Evolutionary conservation across 2,329 filamentous ascomycete genomes (phyloP).

Genomic region (Graphiopsis chlorocephala): DNA sequence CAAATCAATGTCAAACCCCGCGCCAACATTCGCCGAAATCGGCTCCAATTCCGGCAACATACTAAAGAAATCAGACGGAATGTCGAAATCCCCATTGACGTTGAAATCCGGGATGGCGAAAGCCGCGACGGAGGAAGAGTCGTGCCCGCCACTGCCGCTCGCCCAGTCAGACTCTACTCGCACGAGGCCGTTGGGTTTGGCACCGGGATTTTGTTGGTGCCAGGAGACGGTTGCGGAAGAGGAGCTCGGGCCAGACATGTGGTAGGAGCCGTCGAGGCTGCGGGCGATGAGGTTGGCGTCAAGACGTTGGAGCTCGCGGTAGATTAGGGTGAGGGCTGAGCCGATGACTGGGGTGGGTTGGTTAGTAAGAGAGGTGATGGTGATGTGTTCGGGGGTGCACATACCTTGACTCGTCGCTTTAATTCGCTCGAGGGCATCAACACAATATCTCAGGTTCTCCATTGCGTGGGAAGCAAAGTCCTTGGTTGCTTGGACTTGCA

Average conservation of each 20-base stretch:
- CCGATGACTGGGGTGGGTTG: neutral
- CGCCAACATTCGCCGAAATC: slow-evolving; percentile 6
- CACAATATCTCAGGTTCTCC: slow-evolving; percentile 6
- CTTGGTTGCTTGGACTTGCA: slow-evolving; percentile 9
- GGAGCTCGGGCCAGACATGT: neutral
- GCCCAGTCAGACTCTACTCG: neutral
- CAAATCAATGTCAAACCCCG: slow-evolving; percentile 9
- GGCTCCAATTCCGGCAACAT: slow-evolving; percentile 12
- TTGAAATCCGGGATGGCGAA: slow-evolving; percentile 8
- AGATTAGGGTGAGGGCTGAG: slow-evolving; percentile 8
- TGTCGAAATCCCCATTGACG: neutral
- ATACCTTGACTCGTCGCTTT: slow-evolving; percentile 8
- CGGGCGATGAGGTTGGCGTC: slow-evolving; percentile 5
- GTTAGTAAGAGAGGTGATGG: neutral
- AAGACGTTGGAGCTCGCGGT: slow-evolving; percentile 4
- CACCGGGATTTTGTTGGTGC: neutral
- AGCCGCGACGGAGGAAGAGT: neutral
- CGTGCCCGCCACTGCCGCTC: neutral
- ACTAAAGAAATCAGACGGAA: slow-evolving; percentile 8
- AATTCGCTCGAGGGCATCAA: neutral
- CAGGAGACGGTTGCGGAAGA: neutral
- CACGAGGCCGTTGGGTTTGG: neutral
- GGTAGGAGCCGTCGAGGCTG: slow-evolving; percentile 3
- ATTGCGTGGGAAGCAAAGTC: slow-evolving; percentile 9
- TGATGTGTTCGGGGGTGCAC: neutral